Evolutionary conservation across 2,329 filamentous ascomycete genomes (phyloP), one percentile per base, ranked within the genome.

Genomic region (Helotiales sp.): DNA sequence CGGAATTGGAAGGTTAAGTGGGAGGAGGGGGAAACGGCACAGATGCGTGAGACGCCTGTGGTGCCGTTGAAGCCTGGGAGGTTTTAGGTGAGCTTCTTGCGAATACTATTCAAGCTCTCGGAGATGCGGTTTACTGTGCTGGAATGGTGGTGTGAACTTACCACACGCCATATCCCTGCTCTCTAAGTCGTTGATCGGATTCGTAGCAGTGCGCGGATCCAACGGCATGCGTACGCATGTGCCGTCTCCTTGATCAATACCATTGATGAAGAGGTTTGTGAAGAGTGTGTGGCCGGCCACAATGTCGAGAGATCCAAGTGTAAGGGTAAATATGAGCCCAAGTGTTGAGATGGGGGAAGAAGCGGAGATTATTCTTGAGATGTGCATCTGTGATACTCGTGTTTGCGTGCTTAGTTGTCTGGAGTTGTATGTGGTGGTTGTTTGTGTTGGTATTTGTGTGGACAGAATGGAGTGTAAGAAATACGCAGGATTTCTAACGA

Each of bases 101-200:
- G 4, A 57, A 22, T 28, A 20, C 17, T 7, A 11, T 37, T n/a
- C n/a, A n/a, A n/a, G n/a, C n/a, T n/a, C n/a, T n/a, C n/a, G n/a
- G n/a, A n/a, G n/a, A n/a, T n/a, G n/a, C n/a, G n/a, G n/a, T n/a
- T 10, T 37, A 20, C n/a, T 2, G 30, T 37, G n/a, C n/a, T n/a
- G 54, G 15, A 7, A 32, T 2, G n/a, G 10, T 10, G n/a, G n/a
- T 6, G 6, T 1, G 17, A 37, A 79, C 84, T 68, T 82, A 90
- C 90, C 91, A 76, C 91, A 93, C 43, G 89, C 89, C 87, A 93
- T 90, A 69, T 88, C 87, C 30, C 84, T 77, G 71, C 86, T 87
- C 15, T 79, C 76, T 17, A 93, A 77, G 68, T 86, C 82, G 3
- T 79, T 79, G 61, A 93, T 82, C 30, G 90, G 91, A 40, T 77